Conservation (phyloP, 441 rosid genomes). For the Syzygium syzygioides region DNA sequence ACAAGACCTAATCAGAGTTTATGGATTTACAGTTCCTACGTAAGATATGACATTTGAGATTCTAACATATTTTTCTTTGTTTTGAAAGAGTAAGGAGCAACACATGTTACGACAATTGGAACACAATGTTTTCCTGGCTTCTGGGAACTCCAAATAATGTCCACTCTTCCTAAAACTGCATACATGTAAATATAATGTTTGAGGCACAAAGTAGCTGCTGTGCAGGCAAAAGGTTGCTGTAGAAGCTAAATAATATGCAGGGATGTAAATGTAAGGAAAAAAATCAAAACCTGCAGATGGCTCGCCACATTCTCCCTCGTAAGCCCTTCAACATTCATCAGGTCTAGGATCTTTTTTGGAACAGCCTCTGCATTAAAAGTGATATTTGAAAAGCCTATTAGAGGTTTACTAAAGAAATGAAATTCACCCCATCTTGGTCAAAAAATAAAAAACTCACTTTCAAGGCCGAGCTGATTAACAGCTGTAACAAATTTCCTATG, state of each 20-base stretch:
- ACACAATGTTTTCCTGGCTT: not conserved
- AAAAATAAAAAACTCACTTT: not conserved
- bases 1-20: not conserved
- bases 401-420: not conserved
- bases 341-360: conserved; percentile 1
- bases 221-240: not conserved
- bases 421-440: not conserved
- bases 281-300: conserved; percentile 2
- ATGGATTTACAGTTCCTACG: not conserved
- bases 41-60: not conserved
- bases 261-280: not conserved
- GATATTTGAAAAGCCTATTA: not conserved
- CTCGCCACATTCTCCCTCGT: conserved; percentile 4
- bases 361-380: not conserved
- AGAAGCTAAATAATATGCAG: not conserved
- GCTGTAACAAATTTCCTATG: conserved; percentile 1
- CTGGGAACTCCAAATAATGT: not conserved
- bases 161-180: not conserved
- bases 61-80: not conserved
- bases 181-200: not conserved
- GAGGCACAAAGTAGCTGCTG: not conserved
- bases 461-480: not conserved
- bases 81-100: not conserved
- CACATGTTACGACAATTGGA: not conserved
- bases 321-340: conserved; percentile 4